These are phyloP conservation scores for Hypoxylon sp. DNA, from an alignment of 2,329 filamentous ascomycete species.

Conservation along the genomic window DNA sequence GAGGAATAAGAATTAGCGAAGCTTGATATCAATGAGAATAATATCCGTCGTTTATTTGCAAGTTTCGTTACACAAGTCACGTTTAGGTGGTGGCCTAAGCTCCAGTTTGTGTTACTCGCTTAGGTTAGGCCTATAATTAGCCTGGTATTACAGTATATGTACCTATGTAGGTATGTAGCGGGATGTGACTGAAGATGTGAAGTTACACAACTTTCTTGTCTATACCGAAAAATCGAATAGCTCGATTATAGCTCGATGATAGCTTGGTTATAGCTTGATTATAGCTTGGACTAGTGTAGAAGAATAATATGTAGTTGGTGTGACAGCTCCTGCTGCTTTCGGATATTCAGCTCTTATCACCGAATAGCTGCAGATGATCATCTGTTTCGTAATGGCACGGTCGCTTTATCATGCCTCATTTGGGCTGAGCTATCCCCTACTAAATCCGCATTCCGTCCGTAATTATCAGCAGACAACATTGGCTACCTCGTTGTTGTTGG, in stretches of 20 bases:
- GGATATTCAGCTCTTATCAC: slow-evolving; percentile 3
- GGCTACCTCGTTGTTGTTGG: slow-evolving; percentile 4
- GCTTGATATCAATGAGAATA: neutral
- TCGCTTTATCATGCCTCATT: slow-evolving; percentile 40
- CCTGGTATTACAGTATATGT: neutral
- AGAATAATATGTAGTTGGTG: neutral
- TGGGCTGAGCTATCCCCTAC: slow-evolving; percentile 22
- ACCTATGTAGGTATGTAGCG: too few relatives aligned
- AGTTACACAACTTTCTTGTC: neutral
- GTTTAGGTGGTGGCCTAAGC: slow-evolving; percentile 20
- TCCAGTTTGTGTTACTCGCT: neutral
- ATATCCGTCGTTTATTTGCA: neutral
- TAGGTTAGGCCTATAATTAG: neutral
- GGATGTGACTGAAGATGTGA: neutral
- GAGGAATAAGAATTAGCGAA: slow-evolving; percentile 12
- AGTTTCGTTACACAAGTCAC: slow-evolving; percentile 5
- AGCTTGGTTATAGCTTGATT: neutral
- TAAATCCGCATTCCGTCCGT: slow-evolving; percentile 15
- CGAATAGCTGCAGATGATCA: slow-evolving; percentile 20
- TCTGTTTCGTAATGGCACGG: slow-evolving; percentile 19
- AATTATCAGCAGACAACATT: slow-evolving; percentile 22
- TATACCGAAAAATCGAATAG: neutral
- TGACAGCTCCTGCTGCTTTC: neutral
- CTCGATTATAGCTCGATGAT: neutral
- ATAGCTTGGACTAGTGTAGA: neutral